phyloP scores from a whole-genome alignment of 164 flowering plant species.

The Berberis thunbergii region DNA sequence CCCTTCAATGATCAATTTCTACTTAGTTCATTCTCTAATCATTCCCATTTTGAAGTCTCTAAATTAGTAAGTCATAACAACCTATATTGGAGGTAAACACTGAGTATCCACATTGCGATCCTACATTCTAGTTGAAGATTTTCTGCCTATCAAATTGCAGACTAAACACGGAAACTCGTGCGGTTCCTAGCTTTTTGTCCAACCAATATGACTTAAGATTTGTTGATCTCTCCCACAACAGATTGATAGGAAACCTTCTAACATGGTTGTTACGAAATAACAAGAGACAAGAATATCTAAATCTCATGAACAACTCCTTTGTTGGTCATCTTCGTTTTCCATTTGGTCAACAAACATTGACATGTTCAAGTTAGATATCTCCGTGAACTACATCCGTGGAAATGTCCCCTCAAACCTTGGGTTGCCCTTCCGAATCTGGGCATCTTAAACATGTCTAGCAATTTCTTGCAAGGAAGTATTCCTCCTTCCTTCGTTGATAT shows the following conservation, averaged over 20 bases:
- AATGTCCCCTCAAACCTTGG: slow-evolving; percentile 4
- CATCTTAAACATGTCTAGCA: slow-evolving; percentile 4
- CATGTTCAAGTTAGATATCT: slow-evolving; percentile 1
- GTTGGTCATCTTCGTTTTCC: background rate
- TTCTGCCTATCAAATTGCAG: slow-evolving; percentile 5
- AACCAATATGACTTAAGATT: slow-evolving; percentile 2
- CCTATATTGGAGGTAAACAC: background rate
- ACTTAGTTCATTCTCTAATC: background rate
- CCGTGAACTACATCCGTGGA: slow-evolving; percentile 1
- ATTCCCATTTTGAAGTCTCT: background rate
- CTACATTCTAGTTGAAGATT: slow-evolving; percentile 6
- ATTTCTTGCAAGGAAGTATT: slow-evolving; percentile 4
- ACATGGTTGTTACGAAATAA: slow-evolving; percentile 3
- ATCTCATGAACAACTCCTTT: slow-evolving; percentile 1
- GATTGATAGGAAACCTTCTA: slow-evolving; percentile 1
- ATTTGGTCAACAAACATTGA: background rate
- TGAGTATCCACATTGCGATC: background rate
- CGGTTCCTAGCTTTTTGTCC: slow-evolving; percentile 6
- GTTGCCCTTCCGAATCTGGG: background rate
- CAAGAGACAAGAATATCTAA: background rate
- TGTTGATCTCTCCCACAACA: background rate
- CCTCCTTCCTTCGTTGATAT: slow-evolving; percentile 10
- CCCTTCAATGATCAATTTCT: background rate
- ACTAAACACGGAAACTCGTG: background rate
- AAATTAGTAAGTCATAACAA: background rate